Conservation (phyloP, 768 basidiomycete species). For the Vishniacozyma victoriae region DNA sequence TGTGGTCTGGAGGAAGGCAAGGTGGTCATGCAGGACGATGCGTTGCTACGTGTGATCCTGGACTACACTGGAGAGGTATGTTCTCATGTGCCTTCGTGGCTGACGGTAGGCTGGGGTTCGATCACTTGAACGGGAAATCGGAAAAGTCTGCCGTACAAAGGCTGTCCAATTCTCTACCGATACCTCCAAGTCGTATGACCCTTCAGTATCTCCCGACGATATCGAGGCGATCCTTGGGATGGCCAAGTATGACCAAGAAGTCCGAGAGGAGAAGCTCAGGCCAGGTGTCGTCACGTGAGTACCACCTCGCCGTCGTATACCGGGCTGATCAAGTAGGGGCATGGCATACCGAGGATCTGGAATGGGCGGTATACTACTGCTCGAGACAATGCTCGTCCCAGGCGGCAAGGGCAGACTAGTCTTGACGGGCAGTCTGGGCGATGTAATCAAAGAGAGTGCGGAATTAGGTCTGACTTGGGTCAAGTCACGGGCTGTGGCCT, state of each 20-base stretch:
- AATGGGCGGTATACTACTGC: conserved; percentile 54
- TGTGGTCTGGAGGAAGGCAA: conserved; percentile 65
- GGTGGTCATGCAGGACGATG: conserved; percentile 63
- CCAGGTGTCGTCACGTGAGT: conserved; percentile 60
- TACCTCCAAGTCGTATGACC: conserved; percentile 55
- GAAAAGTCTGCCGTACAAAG: conserved; percentile 80
- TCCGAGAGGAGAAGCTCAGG: conserved; percentile 65
- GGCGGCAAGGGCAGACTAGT: conserved; percentile 63
- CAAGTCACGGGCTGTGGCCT: conserved; percentile 56
- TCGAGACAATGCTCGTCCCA: conserved; percentile 74
- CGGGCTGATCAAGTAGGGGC: conserved; percentile 24
- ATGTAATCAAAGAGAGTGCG: conserved; percentile 87
- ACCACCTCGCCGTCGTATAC: background rate
- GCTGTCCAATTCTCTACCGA: conserved; percentile 77
- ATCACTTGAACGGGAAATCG: conserved; percentile 76
- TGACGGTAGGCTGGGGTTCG: conserved; percentile 69
- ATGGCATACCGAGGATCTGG: conserved; percentile 44
- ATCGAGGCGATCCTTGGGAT: conserved; percentile 80
- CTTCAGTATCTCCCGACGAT: conserved; percentile 61
- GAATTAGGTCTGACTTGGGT: conserved; percentile 83
- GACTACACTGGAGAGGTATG: conserved; percentile 70
- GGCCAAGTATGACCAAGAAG: conserved; percentile 71
- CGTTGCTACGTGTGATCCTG: conserved; percentile 65
- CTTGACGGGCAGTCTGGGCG: conserved; percentile 77
- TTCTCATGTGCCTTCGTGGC: background rate